phyloP scores from a whole-genome alignment of 1,139 yeast species.

The Arxiozyma slooffiae region DNA sequence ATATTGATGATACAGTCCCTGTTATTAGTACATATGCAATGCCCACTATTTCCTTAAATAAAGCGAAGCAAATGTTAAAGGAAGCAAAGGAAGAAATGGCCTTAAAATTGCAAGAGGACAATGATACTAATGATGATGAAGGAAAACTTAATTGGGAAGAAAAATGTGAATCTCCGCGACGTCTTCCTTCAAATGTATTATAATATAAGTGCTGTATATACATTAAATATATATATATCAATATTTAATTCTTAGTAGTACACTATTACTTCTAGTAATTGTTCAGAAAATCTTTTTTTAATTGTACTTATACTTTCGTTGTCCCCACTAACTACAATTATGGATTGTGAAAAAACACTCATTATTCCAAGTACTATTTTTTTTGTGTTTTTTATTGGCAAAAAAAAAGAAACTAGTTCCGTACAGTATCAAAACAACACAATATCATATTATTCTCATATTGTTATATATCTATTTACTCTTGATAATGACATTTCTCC shows the following conservation, averaged over 20 bases:
- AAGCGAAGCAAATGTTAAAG: constrained; percentile 77
- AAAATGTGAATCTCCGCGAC: constrained; percentile 2
- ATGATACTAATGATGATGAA: constrained; percentile 13
- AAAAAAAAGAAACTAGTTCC: too few species aligned
- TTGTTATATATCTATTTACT: constrained; percentile 7
- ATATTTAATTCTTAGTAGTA: neutral
- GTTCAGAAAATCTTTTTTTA: neutral
- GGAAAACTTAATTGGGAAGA: constrained; percentile 17
- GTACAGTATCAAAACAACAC: neutral
- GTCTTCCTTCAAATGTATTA: neutral
- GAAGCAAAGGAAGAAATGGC: constrained; percentile 68
- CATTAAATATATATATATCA: neutral
- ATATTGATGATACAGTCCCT: constrained; percentile 84
- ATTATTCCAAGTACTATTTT: too few species aligned
- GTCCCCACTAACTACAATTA: too few species aligned
- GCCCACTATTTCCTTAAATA: constrained; percentile 77
- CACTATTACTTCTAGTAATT: neutral
- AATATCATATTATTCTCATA: neutral
- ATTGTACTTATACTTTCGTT: too few species aligned
- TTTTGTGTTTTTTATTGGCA: too few species aligned
- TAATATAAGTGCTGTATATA: constrained; percentile 6
- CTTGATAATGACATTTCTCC: constrained; percentile 37
- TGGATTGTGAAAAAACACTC: neutral
- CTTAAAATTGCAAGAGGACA: constrained; percentile 38
- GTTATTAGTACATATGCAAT: constrained; percentile 87